These are phyloP conservation scores for Solanum chilense DNA, from an alignment of 257 asterid species.

Conservation along the genomic window DNA sequence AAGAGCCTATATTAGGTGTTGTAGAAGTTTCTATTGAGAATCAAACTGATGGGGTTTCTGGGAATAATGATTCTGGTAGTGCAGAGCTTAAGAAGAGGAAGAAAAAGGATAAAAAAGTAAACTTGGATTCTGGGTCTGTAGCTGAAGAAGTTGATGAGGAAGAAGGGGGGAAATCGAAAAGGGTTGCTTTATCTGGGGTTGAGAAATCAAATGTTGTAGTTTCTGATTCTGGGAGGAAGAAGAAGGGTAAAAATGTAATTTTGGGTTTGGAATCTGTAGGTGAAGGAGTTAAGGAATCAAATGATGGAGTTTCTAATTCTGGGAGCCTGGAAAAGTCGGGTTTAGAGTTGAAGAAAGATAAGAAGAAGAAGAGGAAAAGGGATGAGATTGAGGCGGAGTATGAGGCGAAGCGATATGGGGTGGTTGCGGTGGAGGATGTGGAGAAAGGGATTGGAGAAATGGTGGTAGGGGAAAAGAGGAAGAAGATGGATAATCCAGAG, in stretches of 20 bases:
- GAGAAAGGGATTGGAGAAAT: conserved; percentile 11
- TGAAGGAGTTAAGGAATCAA: neutral
- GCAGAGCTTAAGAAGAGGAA: conserved; percentile 19
- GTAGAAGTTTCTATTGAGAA: neutral
- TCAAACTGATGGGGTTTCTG: neutral
- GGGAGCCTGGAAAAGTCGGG: neutral
- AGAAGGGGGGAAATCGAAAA: neutral
- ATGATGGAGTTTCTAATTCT: neutral
- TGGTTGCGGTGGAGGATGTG: conserved; percentile 11
- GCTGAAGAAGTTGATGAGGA: neutral
- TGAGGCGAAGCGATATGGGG: conserved; percentile 57
- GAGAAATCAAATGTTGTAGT: conserved; percentile 6
- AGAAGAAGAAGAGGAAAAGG: conserved; percentile 82
- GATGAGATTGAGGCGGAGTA: conserved; percentile 85
- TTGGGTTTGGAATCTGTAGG: neutral
- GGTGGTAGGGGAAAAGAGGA: conserved; percentile 77
- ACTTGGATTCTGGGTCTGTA: conserved; percentile 1
- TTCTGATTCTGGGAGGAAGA: neutral
- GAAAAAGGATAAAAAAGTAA: conserved; percentile 25
- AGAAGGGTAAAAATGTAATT: conserved; percentile 9
- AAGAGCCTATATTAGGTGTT: neutral
- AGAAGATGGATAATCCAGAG: conserved; percentile 69
- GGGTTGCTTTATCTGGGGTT: neutral
- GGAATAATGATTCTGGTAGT: conserved; percentile 12
- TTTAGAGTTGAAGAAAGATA: conserved; percentile 1